Percentiles rank a stretch among this genome's conserved stretches.
These are phyloP conservation scores for Aspergillus alliaceus DNA, from an alignment of 2,329 filamentous ascomycete genomes.

Conservation along the genomic window DNA sequence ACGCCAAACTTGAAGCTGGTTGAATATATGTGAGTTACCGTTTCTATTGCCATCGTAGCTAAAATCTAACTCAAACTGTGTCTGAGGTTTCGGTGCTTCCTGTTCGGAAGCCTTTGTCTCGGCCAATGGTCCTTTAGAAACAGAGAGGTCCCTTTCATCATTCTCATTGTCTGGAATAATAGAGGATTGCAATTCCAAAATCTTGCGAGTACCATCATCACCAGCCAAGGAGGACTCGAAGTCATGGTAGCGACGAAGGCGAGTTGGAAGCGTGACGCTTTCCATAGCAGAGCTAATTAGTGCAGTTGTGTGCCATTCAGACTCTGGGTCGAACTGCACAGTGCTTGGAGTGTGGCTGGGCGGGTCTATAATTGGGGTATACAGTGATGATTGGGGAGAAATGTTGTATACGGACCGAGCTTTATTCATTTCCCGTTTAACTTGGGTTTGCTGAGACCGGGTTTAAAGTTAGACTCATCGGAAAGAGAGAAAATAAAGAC, in stretches of 20 bases:
- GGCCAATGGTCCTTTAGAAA: background rate
- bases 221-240: conserved; percentile 52
- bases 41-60: conserved; percentile 29
- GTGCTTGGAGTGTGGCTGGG: conserved; percentile 58
- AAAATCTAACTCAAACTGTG: conserved; percentile 41
- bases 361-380: conserved; percentile 71
- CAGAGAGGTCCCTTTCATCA: background rate
- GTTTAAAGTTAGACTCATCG: background rate
- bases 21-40: conserved; percentile 33
- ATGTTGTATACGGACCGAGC: conserved; percentile 71
- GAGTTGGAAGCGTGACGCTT: conserved; percentile 72
- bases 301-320: conserved; percentile 78
- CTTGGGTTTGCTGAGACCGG: conserved; percentile 52
- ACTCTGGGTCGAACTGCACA: conserved; percentile 61
- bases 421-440: conserved; percentile 69
- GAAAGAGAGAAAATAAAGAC: conserved; percentile 15
- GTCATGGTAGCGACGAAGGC: conserved; percentile 45
- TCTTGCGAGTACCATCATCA: conserved; percentile 69
- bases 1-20: conserved; percentile 36
- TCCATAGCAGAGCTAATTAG: conserved; percentile 76
- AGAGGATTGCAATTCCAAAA: conserved; percentile 72
- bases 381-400: conserved; percentile 69
- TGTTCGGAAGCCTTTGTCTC: conserved; percentile 11
- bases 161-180: conserved; percentile 40
- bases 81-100: conserved; percentile 19